phyloP scores from a whole-genome alignment of 805 yeast species.

The Wickerhamomyces chambardii region DNA sequence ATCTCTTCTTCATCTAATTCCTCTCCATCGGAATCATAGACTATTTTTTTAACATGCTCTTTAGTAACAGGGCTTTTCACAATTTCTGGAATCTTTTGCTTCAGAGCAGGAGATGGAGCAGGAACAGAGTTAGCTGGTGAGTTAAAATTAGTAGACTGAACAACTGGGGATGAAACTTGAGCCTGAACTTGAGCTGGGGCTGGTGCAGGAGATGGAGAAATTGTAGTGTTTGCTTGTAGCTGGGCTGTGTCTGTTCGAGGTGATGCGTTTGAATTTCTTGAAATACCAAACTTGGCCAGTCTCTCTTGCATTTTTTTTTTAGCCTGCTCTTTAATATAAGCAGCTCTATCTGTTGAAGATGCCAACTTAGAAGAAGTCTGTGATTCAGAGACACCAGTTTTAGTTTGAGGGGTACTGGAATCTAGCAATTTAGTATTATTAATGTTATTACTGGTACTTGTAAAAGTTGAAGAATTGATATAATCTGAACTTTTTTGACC shows the following conservation, averaged over 20 bases:
- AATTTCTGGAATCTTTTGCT: background rate
- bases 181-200: slow-evolving; percentile 4
- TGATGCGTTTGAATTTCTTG: slow-evolving; percentile 27
- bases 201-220: slow-evolving; percentile 8
- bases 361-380: slow-evolving; percentile 19
- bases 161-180: slow-evolving; percentile 1
- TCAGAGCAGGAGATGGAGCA: slow-evolving; percentile 2
- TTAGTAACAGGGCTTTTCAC: slow-evolving; percentile 6
- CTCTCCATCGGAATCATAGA: slow-evolving; percentile 25
- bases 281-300: slow-evolving; percentile 49
- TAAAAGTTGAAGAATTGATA: background rate
- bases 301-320: slow-evolving; percentile 75
- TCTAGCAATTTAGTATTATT: background rate
- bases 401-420: background rate
- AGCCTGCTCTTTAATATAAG: slow-evolving; percentile 74
- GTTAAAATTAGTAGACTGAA: too few relatives aligned
- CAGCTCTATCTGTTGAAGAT: slow-evolving; percentile 59
- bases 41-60: slow-evolving; percentile 6
- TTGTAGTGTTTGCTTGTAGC: slow-evolving; percentile 3
- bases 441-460: too few relatives aligned
- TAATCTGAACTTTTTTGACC: background rate
- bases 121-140: too few relatives aligned
- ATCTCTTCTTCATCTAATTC: slow-evolving; percentile 41
- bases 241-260: too few relatives aligned
- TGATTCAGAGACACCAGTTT: slow-evolving; percentile 3